Conservation (phyloP, 2,329 filamentous ascomycete species). For the Aplosporella prunicola region DNA sequence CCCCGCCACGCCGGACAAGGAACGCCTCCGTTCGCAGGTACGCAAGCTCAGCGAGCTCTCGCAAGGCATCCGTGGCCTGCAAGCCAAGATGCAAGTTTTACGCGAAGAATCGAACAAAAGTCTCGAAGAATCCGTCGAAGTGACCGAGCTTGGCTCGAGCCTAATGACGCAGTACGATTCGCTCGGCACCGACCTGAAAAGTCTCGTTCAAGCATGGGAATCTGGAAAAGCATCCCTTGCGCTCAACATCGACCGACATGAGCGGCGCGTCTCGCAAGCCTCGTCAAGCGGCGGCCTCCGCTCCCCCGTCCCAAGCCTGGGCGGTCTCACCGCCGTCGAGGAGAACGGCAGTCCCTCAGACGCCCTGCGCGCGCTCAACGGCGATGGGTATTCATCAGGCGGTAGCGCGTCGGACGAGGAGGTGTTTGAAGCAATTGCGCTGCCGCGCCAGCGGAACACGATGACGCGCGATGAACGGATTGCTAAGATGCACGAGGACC, state of each 20-base stretch:
- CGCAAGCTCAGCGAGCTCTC: conserved; percentile 82
- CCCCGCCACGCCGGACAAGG: conserved; percentile 59
- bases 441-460: conserved; percentile 59
- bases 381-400: conserved; percentile 42
- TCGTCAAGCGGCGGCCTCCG: conserved; percentile 35
- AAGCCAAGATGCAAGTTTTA: conserved; percentile 87
- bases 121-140: conserved; percentile 60
- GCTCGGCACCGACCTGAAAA: conserved; percentile 75
- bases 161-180: conserved; percentile 89
- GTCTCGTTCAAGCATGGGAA: conserved; percentile 42
- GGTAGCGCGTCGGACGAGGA: conserved; percentile 54
- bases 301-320: conserved; percentile 46
- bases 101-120: conserved; percentile 79
- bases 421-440: conserved; percentile 83
- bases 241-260: conserved; percentile 71
- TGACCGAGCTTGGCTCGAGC: conserved; percentile 63
- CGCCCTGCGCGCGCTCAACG: conserved; percentile 70
- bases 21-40: conserved; percentile 77
- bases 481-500: conserved; percentile 77
- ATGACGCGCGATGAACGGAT: conserved; percentile 83
- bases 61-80: conserved; percentile 79
- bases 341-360: conserved; percentile 48
- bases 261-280: conserved; percentile 48
- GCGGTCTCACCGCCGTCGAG: conserved; percentile 50
- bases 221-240: conserved; percentile 70